Evolutionary conservation across 345 rosid species (phyloP).

Genomic region (Aurinia saxatilis): DNA sequence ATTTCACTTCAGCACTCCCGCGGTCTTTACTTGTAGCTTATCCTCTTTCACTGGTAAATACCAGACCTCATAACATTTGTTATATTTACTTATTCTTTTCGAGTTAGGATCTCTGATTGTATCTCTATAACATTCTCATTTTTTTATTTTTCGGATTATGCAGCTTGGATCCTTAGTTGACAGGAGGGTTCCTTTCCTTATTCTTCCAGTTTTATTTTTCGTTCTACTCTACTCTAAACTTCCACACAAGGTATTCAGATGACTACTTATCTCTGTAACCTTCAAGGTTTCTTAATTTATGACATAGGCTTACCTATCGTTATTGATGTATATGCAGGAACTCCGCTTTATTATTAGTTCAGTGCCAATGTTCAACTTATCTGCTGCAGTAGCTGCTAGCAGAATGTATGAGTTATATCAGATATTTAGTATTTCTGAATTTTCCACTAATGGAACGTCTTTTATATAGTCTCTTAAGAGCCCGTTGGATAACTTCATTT

Average conservation of each 20-base stretch:
- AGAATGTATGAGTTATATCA: conserved; percentile 52
- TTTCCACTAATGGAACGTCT: not conserved
- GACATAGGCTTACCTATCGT: not conserved
- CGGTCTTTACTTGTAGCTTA: conserved; percentile 76
- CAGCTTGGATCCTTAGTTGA: conserved; percentile 81
- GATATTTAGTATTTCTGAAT: conserved; percentile 4
- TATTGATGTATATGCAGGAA: conserved; percentile 51
- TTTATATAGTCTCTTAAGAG: not conserved
- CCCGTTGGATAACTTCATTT: not conserved
- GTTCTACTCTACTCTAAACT: conserved; percentile 88
- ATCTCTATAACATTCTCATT: not conserved
- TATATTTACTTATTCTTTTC: not conserved
- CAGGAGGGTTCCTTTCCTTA: conserved; percentile 54
- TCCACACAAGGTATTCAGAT: conserved; percentile 74
- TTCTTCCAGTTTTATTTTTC: conserved; percentile 66
- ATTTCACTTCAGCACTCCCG: conserved; percentile 95
- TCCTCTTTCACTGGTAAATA: conserved; percentile 83
- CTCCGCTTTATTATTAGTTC: conserved; percentile 90
- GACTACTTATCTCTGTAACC: conserved; percentile 16
- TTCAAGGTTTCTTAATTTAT: conserved; percentile 1
- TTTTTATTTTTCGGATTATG: conserved; percentile 22
- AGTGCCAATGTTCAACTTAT: conserved; percentile 88
- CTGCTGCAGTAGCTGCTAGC: conserved; percentile 88
- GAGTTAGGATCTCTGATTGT: not conserved
- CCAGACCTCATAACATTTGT: conserved; percentile 4